Conservation (phyloP, 768 basidiomycete species). For the Rhodocollybia butyracea region DNA sequence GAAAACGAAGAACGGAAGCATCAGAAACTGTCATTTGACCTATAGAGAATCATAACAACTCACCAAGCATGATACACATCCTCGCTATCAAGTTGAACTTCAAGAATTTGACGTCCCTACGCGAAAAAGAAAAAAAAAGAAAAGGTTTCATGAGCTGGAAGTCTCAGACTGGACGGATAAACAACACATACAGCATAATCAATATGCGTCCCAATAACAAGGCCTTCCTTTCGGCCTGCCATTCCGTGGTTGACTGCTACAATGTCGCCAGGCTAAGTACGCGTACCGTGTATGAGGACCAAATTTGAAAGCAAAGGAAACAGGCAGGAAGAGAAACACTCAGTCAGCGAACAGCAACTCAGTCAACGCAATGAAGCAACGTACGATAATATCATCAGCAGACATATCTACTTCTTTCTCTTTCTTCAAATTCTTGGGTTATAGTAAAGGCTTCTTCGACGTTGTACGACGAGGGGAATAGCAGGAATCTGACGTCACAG, state of each 20-base stretch:
- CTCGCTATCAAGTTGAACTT: constrained; percentile 72
- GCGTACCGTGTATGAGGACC: background rate
- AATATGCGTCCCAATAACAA: constrained; percentile 72
- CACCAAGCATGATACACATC: constrained; percentile 71
- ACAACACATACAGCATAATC: constrained; percentile 59
- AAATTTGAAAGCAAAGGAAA: background rate
- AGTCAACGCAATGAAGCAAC: background rate
- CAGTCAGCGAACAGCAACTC: background rate
- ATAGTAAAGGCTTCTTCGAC: background rate
- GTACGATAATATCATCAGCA: background rate
- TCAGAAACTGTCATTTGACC: background rate
- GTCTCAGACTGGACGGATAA: background rate
- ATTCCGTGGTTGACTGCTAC: constrained; percentile 69
- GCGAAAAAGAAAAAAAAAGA: no score
- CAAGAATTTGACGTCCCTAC: constrained; percentile 82
- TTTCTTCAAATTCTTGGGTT: background rate
- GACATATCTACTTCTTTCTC: background rate
- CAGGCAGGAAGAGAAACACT: background rate
- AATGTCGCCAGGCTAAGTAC: constrained; percentile 68
- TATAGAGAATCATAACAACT: constrained; percentile 9
- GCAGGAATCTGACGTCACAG: background rate
- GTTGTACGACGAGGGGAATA: background rate
- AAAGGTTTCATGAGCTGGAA: background rate
- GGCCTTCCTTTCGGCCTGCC: constrained; percentile 69
- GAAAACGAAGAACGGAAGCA: background rate